Evolutionary conservation across 2,329 filamentous ascomycete genomes (phyloP).

Genomic region (Akanthomyces dipterigenus): DNA sequence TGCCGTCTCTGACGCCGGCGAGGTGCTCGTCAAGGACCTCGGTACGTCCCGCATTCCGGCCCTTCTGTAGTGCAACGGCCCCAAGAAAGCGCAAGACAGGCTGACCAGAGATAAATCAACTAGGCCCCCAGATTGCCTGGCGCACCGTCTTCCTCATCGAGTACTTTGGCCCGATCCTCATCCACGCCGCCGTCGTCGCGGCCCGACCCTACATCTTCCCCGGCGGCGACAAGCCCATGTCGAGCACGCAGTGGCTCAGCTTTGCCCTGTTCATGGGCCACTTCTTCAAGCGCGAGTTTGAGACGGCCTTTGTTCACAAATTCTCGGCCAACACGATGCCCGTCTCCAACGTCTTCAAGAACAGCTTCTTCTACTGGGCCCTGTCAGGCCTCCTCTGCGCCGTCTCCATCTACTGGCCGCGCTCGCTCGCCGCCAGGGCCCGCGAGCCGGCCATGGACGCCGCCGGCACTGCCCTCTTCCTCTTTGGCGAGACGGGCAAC

Average conservation of each 20-base stretch:
- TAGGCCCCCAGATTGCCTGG: constrained; percentile 87
- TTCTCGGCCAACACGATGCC: constrained; percentile 97
- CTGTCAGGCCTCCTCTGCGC: constrained; percentile 74
- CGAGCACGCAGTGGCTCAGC: constrained; percentile 63
- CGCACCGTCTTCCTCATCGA: constrained; percentile 91
- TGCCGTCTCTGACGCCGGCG: constrained; percentile 40
- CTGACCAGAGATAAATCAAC: constrained; percentile 10
- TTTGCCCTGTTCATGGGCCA: constrained; percentile 71
- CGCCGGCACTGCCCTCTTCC: constrained; percentile 63
- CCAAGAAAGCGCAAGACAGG: neutral
- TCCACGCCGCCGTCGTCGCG: constrained; percentile 70
- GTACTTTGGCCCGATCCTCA: constrained; percentile 84
- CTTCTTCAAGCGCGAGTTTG: constrained; percentile 91
- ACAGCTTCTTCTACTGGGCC: constrained; percentile 91
- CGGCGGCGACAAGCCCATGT: constrained; percentile 42
- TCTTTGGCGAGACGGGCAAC: constrained; percentile 75
- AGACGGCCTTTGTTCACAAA: constrained; percentile 90
- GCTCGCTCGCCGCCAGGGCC: constrained; percentile 55
- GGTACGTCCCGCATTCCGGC: constrained; percentile 43
- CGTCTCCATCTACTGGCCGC: constrained; percentile 77
- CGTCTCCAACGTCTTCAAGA: constrained; percentile 82
- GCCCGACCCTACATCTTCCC: constrained; percentile 59
- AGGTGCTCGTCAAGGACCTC: constrained; percentile 85
- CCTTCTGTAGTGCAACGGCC: too few species aligned
- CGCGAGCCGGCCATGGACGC: constrained; percentile 49